Base-by-base conservation (phyloP, 306 rosid species). In the Sicyos edulis region DNA sequence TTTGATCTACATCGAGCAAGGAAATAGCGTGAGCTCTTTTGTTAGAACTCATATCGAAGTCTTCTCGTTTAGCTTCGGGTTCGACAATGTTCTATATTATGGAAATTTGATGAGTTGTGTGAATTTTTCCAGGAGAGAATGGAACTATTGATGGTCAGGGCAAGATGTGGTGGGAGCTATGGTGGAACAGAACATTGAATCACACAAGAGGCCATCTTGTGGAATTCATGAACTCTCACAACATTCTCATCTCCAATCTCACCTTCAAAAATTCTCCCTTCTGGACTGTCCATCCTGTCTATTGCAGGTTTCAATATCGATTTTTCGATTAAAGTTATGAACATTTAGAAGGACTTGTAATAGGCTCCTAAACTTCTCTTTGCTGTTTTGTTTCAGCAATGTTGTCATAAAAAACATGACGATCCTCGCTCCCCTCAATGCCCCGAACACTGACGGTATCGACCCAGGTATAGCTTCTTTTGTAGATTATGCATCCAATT, bases 211-310 rank as follows among this genome's bases (percentile, higher is more conserved):
- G 98, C 45, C 98, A 93, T 82, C 97, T 93, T 24, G 82, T 93
- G 71, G 98, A 93, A 76, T 73, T 93, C n/a, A 82, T 88, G 45
- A 79, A 87, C 91, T 88, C 97, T 22, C 80, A 83, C 24, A 87
- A 90, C 75, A 79, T 93, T 83, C 87, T 90, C 54, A 72, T 93
- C 66, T 64, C 97, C 70, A 93, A 93, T 79, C 98, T 93, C 79
- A 93, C 98, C 62, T 84, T 93, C 60, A 84, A 20, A 75, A 88
- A 93, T 73, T 93, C 98, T 60, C 98, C 98, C 16, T 93, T 93
- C 75, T 93, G 98, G 98, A 93, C 97, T 79, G 78, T 93, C 56
- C 98, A 93, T 79, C 98, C 98, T 56, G 91, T 93, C 78, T 93
- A 90, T 74, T 88, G 95, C 89, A 90, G 98, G 98, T 92, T 67